Evolutionary conservation across 768 basidiomycete species (phyloP), one percentile per base, ranked within the genome.

Genomic region (Trametes gibbosa): DNA sequence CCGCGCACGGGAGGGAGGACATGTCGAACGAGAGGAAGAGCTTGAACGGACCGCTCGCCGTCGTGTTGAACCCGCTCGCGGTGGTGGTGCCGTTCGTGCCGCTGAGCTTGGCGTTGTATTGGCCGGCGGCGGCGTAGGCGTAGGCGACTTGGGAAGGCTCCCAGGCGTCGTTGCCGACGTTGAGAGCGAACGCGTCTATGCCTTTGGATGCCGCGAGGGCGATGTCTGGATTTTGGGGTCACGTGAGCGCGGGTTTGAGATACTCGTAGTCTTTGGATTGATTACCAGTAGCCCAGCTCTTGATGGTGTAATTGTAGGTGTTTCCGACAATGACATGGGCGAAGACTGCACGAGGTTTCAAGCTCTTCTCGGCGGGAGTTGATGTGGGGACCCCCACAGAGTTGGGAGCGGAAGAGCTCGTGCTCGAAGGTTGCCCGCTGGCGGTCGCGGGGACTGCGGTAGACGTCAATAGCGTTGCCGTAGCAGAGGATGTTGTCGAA

Each of bases 181-280:
- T 91, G 55, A 92, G 76, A 0, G 86, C 86, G 69, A 88, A 89
- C 1, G 77, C 87, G 59, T 89, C 87, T 62, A 89, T 81, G 16
- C 85, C 85, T 56, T 76, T 79, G 5, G 76, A 68, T 56, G 81
- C 73, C 0, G 89, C 89, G 16, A 84, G 77, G 3, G 62, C 27
- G 23, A 89, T 81, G 65, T 89, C 79, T 58, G 51, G 17, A 5
- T 37, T 17, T 10, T 7, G 14, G 10, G 24, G 4, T 17, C n/a
- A 21, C 14, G 19, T 48, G 1, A 50, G 24, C 17, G 3, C 40
- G 16, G 16, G 29, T n/a, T 35, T 27, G 14, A 9, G 5, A 5
- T 46, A n/a, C 7, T 7, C 10, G n/a, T 25, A 16, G 12, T 32
- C 37, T 12, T 8, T 13, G 47, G 21, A 13, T 24, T 34, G 23